Conservation (phyloP, 2,329 filamentous ascomycete genomes). For the Fusarium concolor region DNA sequence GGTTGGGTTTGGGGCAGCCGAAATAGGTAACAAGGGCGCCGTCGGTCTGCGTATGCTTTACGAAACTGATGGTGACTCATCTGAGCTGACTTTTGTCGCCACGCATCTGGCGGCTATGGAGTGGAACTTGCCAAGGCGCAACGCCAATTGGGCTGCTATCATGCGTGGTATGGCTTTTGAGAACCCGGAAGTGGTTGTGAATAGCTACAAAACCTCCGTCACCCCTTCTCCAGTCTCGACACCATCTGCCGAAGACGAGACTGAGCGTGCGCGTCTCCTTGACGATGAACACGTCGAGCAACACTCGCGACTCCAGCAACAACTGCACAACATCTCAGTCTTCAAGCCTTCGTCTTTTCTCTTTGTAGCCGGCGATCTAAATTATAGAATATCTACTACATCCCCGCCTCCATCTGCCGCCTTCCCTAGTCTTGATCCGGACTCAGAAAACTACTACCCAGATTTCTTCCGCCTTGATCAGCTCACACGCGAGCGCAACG, state of each 20-base stretch:
- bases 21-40: constrained; percentile 97
- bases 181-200: constrained; percentile 58
- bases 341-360: constrained; percentile 81
- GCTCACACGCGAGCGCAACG: constrained; percentile 75
- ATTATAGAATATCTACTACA: constrained; percentile 85
- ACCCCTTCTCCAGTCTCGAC: constrained; percentile 40
- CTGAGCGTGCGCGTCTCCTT: constrained; percentile 50
- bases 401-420: constrained; percentile 70
- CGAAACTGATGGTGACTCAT: constrained; percentile 49
- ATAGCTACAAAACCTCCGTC: constrained; percentile 42
- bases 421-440: constrained; percentile 70
- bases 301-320: constrained; percentile 54
- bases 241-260: constrained; percentile 41
- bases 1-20: constrained; percentile 84
- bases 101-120: constrained; percentile 93
- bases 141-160: constrained; percentile 89
- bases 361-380: constrained; percentile 91
- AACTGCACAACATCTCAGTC: constrained; percentile 70
- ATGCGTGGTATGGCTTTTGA: constrained; percentile 83
- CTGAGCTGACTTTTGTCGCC: constrained; percentile 85
- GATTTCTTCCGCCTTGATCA: constrained; percentile 81
- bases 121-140: constrained; percentile 77
- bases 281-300: constrained; percentile 52
- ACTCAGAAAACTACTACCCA: constrained; percentile 71
- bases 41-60: constrained; percentile 81